These are phyloP conservation scores for Alnus glutinosa DNA, from an alignment of 306 rosid species.

Conservation along the genomic window DNA sequence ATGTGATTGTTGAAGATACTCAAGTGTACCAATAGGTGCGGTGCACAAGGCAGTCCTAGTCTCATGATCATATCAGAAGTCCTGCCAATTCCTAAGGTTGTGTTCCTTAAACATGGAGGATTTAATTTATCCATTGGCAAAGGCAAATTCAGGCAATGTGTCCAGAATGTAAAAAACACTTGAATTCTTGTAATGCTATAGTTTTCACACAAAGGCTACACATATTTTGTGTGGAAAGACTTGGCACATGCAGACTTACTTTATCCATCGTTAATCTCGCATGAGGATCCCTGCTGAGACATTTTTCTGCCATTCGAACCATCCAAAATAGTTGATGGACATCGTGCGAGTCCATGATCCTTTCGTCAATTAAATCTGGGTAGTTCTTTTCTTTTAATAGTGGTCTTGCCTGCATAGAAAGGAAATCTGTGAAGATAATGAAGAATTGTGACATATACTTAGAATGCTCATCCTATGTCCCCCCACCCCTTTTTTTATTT, in stretches of 20 bases:
- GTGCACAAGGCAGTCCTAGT: neutral
- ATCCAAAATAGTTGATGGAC: conserved; percentile 79
- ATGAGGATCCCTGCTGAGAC: conserved; percentile 67
- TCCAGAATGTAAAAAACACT: neutral
- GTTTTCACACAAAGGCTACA: neutral
- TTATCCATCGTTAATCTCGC: conserved; percentile 60
- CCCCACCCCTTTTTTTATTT: too few relatives aligned
- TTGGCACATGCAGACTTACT: conserved; percentile 35
- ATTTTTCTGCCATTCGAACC: conserved; percentile 75
- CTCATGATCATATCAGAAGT: neutral
- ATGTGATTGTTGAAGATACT: neutral
- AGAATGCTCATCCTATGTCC: neutral
- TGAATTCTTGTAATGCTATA: neutral
- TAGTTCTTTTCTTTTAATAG: conserved; percentile 68
- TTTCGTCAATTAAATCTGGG: conserved; percentile 71
- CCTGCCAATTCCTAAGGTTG: neutral
- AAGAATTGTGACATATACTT: neutral
- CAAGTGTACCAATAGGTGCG: neutral
- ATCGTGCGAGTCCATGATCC: conserved; percentile 52
- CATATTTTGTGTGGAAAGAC: conserved; percentile 1
- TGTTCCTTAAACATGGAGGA: neutral
- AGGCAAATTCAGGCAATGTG: neutral
- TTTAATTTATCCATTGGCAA: neutral
- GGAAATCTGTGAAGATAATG: neutral
- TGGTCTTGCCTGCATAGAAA: conserved; percentile 61